Evolutionary conservation across 176 grass and related monocot species (phyloP), one percentile per base, ranked within the genome.

Genomic region (Cocos nucifera): DNA sequence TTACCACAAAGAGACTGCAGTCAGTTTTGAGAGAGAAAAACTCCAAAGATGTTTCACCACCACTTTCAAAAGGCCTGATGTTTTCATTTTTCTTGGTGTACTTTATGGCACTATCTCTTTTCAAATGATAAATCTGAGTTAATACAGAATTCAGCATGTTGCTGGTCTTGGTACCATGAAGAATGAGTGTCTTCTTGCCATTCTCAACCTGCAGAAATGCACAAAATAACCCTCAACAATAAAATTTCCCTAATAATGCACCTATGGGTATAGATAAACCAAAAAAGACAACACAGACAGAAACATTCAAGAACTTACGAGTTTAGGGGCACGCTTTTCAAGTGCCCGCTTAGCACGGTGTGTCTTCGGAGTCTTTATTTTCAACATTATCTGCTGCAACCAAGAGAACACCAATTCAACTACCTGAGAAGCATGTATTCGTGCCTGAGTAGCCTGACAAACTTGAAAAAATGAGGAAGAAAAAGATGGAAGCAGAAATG

Each of bases 21-120:
- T 98, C 87, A 12, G 87, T 83, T 76, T 98, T 98, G 65, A 81
- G 87, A 67, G 93, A 92, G 78, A 85, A 92, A 98, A 21, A 21
- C 70, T 92, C 87, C 18, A 98, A 65, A 72, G 93, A 98, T 54
- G 78, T 79, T 64, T 92, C 87, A 4, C 93, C 87, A 2, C 84
- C 93, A 49, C 78, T 91, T 71, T 97, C 93, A 67, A 98, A 98
- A 19, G 87, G 87, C 71, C 78, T 85, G 59, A 98, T 83, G n/a
- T 73, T 98, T 21, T 79, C 87, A 23, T 92, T 98, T 76, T 85
- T 91, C 77, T 88, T 98, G 19, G 93, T 75, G 63, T 78, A 91
- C 65, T 91, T 91, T 4, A 97, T 77, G 6, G 87, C 80, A 76
- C 75, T 87, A 21, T 21, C 92, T 76, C 92, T 78, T 54, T 88